Conservation (phyloP, 2,329 filamentous ascomycete genomes). For the Sporothrix inflata region DNA sequence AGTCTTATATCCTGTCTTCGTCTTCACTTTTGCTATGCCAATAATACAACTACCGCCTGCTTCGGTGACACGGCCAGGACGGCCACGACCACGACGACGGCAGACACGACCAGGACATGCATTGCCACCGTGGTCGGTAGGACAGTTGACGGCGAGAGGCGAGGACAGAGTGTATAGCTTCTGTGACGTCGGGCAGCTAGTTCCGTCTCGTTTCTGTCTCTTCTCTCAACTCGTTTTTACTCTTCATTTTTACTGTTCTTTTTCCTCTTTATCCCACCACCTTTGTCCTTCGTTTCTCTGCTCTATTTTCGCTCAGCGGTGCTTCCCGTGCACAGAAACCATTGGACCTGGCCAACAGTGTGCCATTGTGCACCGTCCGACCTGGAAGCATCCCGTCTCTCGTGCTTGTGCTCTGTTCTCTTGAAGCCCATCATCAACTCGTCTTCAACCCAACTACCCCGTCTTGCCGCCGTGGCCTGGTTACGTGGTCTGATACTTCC, state of each 20-base stretch:
- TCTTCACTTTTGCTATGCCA: no score
- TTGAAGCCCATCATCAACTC: no score
- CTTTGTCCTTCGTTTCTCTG: background rate
- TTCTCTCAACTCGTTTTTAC: no score
- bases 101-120: background rate
- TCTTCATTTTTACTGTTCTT: background rate
- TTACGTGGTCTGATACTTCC: background rate
- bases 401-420: background rate
- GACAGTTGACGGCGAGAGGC: background rate
- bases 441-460: background rate
- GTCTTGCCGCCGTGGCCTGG: background rate
- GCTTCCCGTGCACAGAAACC: background rate
- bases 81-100: background rate
- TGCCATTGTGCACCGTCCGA: background rate
- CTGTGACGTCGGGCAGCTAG: no score
- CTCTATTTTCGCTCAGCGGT: slow-evolving; percentile 3
- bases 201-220: background rate
- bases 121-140: background rate
- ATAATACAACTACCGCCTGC: background rate
- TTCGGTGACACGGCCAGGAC: background rate
- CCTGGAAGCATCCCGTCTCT: slow-evolving; percentile 4
- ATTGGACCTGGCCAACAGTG: background rate
- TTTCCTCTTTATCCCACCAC: background rate
- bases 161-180: no score
- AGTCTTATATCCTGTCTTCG: no score